Evolutionary conservation across 495 filamentous ascomycete species (phyloP), one percentile per base, ranked within the genome.

Genomic region (Penicillium simplicissimum): DNA sequence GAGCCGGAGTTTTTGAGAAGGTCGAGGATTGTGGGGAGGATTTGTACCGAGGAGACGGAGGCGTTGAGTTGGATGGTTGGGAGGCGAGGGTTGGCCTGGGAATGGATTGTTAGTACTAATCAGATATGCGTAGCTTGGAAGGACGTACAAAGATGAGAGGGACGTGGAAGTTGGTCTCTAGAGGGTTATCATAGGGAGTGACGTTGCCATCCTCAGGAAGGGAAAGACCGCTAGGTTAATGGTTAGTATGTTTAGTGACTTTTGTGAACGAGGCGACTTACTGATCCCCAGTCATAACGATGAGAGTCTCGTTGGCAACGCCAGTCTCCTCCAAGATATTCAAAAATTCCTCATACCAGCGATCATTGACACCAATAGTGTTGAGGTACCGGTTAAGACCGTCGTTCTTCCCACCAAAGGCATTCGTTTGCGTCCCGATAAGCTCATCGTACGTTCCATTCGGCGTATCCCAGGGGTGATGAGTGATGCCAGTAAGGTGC

Each of bases 21-120:
- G 58, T 84, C 81, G 15, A 84, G 71, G 52, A 84, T 77, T 3
- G 77, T 84, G 1, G 81, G 81, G 4, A 84, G 55, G 36, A 84
- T 81, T 37, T 81, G 74, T 31, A 73, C 63, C 0, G 74, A 76
- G n/a, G 75, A 78, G 6, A 80, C 76, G 6, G 79, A 77, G 47
- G 71, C 72, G 55, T 74, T 70, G 37, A 84, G 54, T 35, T 80
- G 68, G 52, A 82, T 69, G 3, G 71, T 62, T 1, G 80, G 79
- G 0, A 84, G 67, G 33, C 74, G 63, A 0, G 81, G 81, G 62
- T 84, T 79, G 4, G 78, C 55, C 62, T 65, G n/a, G 3, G 13
- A 5, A 13, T 17, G 7, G 17, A 19, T 13, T 10, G 31, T 53
- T 34, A 52, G 34, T 37, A 36, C 42, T 55, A 56, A 40, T 55